phyloP scores from a whole-genome alignment of 2,329 filamentous ascomycete species.

The Ceratocystis smalleyi region DNA sequence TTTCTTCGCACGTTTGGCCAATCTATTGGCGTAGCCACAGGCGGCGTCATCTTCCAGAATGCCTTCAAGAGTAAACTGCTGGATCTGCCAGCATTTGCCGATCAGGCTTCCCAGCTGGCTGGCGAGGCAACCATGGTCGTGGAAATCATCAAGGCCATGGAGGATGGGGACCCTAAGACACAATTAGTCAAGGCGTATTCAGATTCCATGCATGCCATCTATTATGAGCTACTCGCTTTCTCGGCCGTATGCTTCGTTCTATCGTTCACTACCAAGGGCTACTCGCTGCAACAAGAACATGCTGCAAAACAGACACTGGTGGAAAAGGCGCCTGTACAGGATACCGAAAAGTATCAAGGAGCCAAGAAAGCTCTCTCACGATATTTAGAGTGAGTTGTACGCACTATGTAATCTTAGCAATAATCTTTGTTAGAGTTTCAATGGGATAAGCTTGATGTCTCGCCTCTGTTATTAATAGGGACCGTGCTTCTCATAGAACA shows the following conservation, averaged over 20 bases:
- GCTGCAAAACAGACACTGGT: slow-evolving; percentile 19
- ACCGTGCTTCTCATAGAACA: background rate
- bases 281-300: slow-evolving; percentile 24
- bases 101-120: slow-evolving; percentile 31
- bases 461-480: background rate
- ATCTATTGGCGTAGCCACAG: slow-evolving; percentile 23
- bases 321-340: background rate
- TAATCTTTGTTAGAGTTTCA: background rate
- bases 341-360: slow-evolving; percentile 1
- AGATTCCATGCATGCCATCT: slow-evolving; percentile 24
- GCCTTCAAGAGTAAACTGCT: slow-evolving; percentile 37
- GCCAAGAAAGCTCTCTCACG: slow-evolving; percentile 4
- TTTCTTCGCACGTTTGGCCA: slow-evolving; percentile 31
- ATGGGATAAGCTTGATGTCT: background rate
- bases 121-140: slow-evolving; percentile 44
- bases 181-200: slow-evolving; percentile 24
- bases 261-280: slow-evolving; percentile 23
- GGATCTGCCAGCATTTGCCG: slow-evolving; percentile 32
- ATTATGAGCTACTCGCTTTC: slow-evolving; percentile 23
- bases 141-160: slow-evolving; percentile 40
- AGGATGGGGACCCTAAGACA: slow-evolving; percentile 20
- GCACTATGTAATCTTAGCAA: slow-evolving; percentile 33
- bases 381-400: slow-evolving; percentile 33
- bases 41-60: slow-evolving; percentile 57
- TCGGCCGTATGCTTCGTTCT: slow-evolving; percentile 22